Conservation (phyloP, 176 grass and related monocot species). For the Musa beccarii region DNA sequence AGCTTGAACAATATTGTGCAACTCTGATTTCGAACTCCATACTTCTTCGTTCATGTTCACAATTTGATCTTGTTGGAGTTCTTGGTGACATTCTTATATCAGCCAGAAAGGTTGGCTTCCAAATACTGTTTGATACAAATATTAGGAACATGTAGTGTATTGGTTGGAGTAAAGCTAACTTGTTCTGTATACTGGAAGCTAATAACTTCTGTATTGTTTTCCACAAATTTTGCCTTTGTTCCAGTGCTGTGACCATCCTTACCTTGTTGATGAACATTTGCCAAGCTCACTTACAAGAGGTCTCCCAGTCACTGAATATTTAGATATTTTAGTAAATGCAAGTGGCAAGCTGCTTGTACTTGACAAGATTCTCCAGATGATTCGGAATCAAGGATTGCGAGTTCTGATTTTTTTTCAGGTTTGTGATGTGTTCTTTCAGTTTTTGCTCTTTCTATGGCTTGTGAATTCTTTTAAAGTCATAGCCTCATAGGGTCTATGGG, state of each 20-base stretch:
- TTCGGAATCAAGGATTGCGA: slow-evolving; percentile 31
- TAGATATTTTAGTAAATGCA: slow-evolving; percentile 75
- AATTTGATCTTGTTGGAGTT: slow-evolving; percentile 64
- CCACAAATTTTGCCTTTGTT: slow-evolving; percentile 5
- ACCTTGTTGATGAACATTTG: slow-evolving; percentile 63
- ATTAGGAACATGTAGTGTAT: slow-evolving; percentile 4
- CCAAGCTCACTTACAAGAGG: slow-evolving; percentile 58
- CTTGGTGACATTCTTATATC: slow-evolving; percentile 69
- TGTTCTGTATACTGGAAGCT: slow-evolving; percentile 7
- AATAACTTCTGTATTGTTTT: not conserved
- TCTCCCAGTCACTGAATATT: slow-evolving; percentile 41
- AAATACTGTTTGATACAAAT: slow-evolving; percentile 25
- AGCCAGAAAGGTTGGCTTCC: slow-evolving; percentile 57
- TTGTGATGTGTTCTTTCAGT: not conserved
- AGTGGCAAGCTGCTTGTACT: slow-evolving; percentile 80
- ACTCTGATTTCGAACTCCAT: slow-evolving; percentile 65
- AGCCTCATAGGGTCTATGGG: not conserved
- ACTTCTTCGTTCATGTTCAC: slow-evolving; percentile 66
- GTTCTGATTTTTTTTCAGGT: slow-evolving; percentile 90
- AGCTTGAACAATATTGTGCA: slow-evolving; percentile 74
- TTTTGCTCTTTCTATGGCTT: not conserved
- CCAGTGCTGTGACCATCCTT: slow-evolving; percentile 97
- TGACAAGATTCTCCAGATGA: slow-evolving; percentile 74
- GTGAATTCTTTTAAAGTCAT: not conserved
- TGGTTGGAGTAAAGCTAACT: not conserved